Percentiles rank a stretch among this genome's conserved stretches.
These are phyloP conservation scores for Thuidium tamariscinum DNA, from an alignment of 225 moss, liverwort and hornwort genomes.

Conservation along the genomic window DNA sequence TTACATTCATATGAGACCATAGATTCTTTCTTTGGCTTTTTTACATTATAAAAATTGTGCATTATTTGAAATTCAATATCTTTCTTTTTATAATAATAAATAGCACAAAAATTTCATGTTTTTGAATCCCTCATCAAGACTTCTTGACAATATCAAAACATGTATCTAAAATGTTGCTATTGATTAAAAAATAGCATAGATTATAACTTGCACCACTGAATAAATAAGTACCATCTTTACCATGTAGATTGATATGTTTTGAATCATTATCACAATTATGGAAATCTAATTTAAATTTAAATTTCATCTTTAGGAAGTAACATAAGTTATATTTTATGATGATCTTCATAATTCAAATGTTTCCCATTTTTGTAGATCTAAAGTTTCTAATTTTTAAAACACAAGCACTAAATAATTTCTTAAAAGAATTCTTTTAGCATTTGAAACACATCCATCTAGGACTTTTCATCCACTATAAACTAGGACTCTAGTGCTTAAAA, in stretches of 20 bases:
- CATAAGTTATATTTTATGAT: accelerated
- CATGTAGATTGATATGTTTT: neutral
- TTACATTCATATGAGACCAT: accelerated
- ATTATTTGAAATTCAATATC: neutral
- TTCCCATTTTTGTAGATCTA: neutral
- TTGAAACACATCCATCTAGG: neutral
- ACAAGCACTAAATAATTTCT: neutral
- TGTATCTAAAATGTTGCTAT: neutral
- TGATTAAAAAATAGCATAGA: neutral
- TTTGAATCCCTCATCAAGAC: accelerated
- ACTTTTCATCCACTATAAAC: accelerated
- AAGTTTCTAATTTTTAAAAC: too few relatives aligned
- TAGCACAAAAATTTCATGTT: neutral
- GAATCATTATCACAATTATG: neutral
- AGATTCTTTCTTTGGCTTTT: neutral
- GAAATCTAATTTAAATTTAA: neutral
- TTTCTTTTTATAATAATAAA: neutral
- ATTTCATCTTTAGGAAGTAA: neutral
- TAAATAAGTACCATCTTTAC: neutral
- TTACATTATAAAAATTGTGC: accelerated
- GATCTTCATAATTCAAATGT: neutral
- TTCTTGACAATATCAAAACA: too few relatives aligned
- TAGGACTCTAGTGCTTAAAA: neutral
- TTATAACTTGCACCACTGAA: neutral
- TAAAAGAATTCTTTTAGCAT: neutral